Evolutionary conservation across 2,329 filamentous ascomycete genomes (phyloP).

Genomic region (Beauveria sp.): DNA sequence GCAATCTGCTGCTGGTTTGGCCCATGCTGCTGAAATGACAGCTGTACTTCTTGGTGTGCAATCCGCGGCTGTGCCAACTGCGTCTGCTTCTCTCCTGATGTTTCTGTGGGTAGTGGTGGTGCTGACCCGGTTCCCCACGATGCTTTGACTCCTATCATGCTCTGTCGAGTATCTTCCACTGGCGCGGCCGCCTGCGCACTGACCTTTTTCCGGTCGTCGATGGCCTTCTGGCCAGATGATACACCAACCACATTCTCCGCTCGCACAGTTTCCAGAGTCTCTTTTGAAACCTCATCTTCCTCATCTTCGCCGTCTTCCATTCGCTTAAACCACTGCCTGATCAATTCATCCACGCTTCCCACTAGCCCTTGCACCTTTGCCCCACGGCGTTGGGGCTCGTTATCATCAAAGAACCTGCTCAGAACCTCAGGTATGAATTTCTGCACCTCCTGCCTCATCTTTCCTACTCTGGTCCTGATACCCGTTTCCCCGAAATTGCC

Average conservation of each 20-base stretch:
- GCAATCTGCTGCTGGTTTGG: background rate
- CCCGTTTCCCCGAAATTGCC: background rate
- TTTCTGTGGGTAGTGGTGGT: background rate
- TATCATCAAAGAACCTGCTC: background rate
- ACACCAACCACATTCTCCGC: too few relatives aligned
- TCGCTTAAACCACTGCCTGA: background rate
- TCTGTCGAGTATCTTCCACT: background rate
- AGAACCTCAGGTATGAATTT: background rate
- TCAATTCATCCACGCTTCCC: background rate
- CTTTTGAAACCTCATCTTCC: background rate
- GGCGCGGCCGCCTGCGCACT: background rate
- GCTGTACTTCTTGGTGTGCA: background rate
- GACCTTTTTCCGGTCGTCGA: too few relatives aligned
- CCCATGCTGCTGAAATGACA: background rate
- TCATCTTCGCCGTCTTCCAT: background rate
- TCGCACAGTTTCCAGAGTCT: background rate
- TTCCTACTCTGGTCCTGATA: background rate
- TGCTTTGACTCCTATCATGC: background rate
- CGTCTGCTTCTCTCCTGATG: background rate
- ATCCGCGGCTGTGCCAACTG: background rate
- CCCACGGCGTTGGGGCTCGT: background rate
- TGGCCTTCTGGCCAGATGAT: too few relatives aligned
- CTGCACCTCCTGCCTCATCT: background rate
- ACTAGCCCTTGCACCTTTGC: background rate
- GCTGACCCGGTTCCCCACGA: background rate